Evolutionary conservation across 2,329 filamentous ascomycete genomes (phyloP).

Genomic region (Bertia moriformis): DNA sequence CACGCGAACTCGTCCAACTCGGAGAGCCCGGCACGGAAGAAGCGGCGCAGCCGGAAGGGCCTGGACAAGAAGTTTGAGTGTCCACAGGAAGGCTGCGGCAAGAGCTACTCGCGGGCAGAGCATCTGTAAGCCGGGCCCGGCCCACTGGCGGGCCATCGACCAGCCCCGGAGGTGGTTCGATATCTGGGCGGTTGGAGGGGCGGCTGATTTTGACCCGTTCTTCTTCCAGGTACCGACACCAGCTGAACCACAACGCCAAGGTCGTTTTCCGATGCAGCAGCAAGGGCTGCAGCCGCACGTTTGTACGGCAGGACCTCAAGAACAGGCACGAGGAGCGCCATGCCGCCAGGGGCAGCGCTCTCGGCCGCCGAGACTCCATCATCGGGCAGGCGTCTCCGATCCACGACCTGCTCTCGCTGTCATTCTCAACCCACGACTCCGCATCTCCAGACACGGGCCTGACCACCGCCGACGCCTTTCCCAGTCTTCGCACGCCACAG

Average conservation of each 20-base stretch:
- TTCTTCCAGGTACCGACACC: slow-evolving; percentile 66
- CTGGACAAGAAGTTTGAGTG: slow-evolving; percentile 76
- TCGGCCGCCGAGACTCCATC: slow-evolving; percentile 56
- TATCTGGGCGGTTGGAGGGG: no score
- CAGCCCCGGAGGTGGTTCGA: no score
- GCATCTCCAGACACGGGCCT: slow-evolving; percentile 27
- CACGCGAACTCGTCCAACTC: background rate
- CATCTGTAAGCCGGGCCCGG: slow-evolving; percentile 55
- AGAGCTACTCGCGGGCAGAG: slow-evolving; percentile 90
- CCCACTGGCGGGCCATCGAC: no score
- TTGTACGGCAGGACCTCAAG: slow-evolving; percentile 85
- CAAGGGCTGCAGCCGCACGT: slow-evolving; percentile 75
- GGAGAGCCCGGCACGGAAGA: slow-evolving; percentile 18
- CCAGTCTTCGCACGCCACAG: no score
- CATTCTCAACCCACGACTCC: slow-evolving; percentile 23
- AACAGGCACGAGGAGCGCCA: slow-evolving; percentile 72
- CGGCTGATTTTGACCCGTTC: no score
- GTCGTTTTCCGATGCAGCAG: slow-evolving; percentile 90
- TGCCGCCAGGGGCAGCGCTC: slow-evolving; percentile 58
- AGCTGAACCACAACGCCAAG: slow-evolving; percentile 90
- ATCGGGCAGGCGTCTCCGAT: slow-evolving; percentile 32
- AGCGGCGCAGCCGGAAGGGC: slow-evolving; percentile 61
- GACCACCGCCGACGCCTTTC: no score
- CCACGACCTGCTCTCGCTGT: slow-evolving; percentile 17
- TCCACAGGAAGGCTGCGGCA: slow-evolving; percentile 73